Conservation (phyloP, 2,329 filamentous ascomycete species). For the Penicillium sclerotigenum region DNA sequence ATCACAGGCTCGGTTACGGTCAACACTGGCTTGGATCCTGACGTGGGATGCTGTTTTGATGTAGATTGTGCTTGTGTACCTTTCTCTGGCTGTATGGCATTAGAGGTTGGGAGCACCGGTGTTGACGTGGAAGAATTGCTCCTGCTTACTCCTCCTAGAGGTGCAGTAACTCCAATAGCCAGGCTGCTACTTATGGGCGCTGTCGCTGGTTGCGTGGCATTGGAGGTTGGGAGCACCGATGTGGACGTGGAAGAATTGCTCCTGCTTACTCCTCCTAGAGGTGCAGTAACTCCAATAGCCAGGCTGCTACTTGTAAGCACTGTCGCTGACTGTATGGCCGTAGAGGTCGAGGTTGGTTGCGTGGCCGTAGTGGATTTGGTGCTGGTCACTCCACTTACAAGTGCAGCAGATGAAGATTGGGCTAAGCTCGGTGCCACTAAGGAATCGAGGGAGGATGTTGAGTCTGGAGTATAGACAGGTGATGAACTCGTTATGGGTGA, state of each 20-base stretch:
- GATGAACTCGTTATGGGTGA: background rate
- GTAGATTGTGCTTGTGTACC: background rate
- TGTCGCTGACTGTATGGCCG: background rate
- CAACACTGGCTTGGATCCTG: background rate
- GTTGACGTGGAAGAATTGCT: background rate
- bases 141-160: background rate
- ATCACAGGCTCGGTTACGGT: slow-evolving; percentile 3
- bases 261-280: background rate
- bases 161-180: background rate
- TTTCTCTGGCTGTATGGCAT: background rate
- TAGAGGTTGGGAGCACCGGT: background rate
- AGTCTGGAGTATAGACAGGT: background rate
- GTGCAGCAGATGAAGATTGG: background rate
- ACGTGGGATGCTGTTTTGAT: background rate
- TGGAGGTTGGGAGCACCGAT: background rate
- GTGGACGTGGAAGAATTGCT: background rate
- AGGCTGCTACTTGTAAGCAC: background rate
- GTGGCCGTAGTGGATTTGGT: background rate
- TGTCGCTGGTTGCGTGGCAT: background rate
- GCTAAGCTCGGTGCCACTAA: background rate
- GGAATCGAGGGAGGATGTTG: background rate
- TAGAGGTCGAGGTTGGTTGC: background rate
- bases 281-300: background rate
- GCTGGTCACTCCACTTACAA: background rate
- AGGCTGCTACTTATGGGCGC: background rate